Evolutionary conservation across 805 yeast species (phyloP).

Genomic region (Wickerhamiella spandovensis): DNA sequence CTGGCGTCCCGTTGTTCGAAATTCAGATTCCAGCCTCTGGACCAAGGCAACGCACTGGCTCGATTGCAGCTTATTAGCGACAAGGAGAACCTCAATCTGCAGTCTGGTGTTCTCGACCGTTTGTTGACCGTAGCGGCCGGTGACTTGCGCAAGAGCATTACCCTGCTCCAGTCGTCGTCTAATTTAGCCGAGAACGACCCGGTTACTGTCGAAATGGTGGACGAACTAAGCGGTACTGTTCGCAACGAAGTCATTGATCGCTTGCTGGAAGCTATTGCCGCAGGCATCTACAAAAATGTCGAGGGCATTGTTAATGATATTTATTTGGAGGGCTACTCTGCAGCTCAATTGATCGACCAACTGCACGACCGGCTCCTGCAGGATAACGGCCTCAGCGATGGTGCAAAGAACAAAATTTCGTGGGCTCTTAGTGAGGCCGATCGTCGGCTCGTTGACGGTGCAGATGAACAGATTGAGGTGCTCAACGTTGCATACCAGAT

Average conservation of each 20-base stretch:
- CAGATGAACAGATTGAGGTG: constrained; percentile 77
- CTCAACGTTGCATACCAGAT: constrained; percentile 48
- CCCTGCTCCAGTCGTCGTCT: constrained; percentile 67
- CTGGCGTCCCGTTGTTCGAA: constrained; percentile 93
- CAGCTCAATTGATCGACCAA: constrained; percentile 55
- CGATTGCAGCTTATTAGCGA: constrained; percentile 53
- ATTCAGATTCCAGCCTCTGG: constrained; percentile 75
- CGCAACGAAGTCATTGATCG: constrained; percentile 35
- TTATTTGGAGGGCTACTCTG: constrained; percentile 64
- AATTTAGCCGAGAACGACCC: constrained; percentile 30
- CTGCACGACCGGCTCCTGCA: constrained; percentile 53
- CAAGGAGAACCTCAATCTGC: constrained; percentile 32
- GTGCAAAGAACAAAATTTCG: constrained; percentile 53
- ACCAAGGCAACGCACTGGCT: constrained; percentile 51
- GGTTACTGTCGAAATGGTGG: constrained; percentile 36
- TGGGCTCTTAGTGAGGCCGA: constrained; percentile 61
- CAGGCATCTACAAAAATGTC: constrained; percentile 18
- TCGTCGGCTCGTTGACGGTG: constrained; percentile 61
- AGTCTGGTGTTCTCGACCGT: constrained; percentile 43
- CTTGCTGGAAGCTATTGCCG: constrained; percentile 29
- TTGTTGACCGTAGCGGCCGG: constrained; percentile 70
- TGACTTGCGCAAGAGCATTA: constrained; percentile 87
- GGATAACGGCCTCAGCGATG: constrained; percentile 36
- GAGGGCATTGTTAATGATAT: constrained; percentile 35
- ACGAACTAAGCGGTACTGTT: constrained; percentile 68